Base-by-base conservation (phyloP, 1,284 basidiomycete genomes). In the Stygiomarasmius scandens region DNA sequence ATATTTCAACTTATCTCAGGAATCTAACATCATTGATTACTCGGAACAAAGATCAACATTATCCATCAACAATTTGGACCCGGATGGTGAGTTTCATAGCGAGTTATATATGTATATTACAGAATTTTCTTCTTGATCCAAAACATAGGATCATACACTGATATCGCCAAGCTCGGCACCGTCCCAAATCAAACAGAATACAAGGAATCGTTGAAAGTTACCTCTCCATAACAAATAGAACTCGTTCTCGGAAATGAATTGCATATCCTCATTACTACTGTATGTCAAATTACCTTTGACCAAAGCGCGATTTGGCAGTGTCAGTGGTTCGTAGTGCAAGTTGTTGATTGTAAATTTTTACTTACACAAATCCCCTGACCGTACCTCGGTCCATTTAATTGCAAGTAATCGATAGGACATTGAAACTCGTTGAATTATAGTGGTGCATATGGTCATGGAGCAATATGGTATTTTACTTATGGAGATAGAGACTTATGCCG, bases 141-240 rank as follows among this genome's bases (percentile, higher is more conserved):
- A 12, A 32, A 12, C 29, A 52, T 38, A 41, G 56, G 44, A n/a
- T 38, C 50, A 14, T 57, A 47, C 38, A 3, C 29, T 19, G 50
- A 57, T 38, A 32, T 57, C 50, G 56, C 56, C 25, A 29, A 57
- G n/a, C 41, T 57, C 22, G 56, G 52, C 46, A 5, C 22, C 1
- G n/a, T 53, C 20, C 25, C 43, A 3, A 57, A 57, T 16, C 44
- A 52, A 11, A 57, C 43, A 8, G 52, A 24, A 34, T 57, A 52
- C n/a, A 46, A 48, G 24, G 32, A 57, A 14, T 20, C 16, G 22
- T 23, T 57, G 14, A 24, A 16, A 12, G 25, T 10, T 52, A 47
- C 19, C 43, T 57, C 29, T 32, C 49, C 1, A n/a, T 32, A 12
- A 50, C 56, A 19, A 44, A 48, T 19, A 22, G 9, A 23, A 16